Conservation (phyloP, 129 eudicot species). For the Glebionis coronaria region DNA sequence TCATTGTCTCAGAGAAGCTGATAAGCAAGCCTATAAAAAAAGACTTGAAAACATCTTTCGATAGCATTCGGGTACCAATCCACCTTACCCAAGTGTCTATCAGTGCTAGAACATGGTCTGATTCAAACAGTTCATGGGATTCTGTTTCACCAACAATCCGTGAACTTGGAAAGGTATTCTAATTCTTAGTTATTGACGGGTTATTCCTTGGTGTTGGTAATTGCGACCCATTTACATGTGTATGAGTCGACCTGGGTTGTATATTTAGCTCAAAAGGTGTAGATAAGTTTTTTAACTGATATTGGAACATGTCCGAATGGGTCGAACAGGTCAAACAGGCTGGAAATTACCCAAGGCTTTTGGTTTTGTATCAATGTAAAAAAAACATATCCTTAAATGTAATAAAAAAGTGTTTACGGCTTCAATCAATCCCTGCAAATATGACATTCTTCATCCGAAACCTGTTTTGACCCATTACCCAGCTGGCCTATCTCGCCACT, state of each 20-base stretch:
- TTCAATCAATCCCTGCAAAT: not conserved
- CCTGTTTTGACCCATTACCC: constrained; percentile 1
- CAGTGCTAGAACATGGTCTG: constrained; percentile 39
- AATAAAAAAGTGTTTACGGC: not conserved
- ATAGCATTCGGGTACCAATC: constrained; percentile 25
- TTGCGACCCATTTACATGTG: not conserved
- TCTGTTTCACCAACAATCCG: constrained; percentile 46
- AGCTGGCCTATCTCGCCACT: not conserved
- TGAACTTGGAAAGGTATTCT: constrained; percentile 69
- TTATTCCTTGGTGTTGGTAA: not conserved
- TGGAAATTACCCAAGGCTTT: not conserved
- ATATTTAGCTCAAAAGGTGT: not conserved
- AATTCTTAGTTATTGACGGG: not conserved
- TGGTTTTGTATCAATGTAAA: not conserved
- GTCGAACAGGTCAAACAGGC: not conserved
- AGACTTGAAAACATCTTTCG: constrained; percentile 45
- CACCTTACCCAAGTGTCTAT: constrained; percentile 43
- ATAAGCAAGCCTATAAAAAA: constrained; percentile 44
- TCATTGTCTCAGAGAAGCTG: constrained; percentile 45
- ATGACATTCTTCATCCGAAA: not conserved
- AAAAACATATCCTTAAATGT: too few species aligned
- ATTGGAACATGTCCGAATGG: not conserved
- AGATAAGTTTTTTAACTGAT: not conserved
- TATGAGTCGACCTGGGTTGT: not conserved
- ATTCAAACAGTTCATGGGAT: constrained; percentile 46